Conservation (phyloP, 768 basidiomycete species). For the Lactifluus piperatus region DNA sequence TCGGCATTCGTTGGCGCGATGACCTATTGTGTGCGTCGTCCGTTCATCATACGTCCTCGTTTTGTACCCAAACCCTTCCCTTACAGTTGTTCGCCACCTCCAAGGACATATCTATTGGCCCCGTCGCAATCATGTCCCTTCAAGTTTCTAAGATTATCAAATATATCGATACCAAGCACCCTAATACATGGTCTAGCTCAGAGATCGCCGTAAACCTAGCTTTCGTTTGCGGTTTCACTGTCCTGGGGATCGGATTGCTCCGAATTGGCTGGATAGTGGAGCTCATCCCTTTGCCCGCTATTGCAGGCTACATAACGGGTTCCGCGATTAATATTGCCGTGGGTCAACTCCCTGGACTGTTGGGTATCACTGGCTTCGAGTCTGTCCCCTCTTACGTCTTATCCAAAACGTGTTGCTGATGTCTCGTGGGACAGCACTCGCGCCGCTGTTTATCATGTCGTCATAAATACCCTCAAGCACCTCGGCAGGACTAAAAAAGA, state of each 20-base stretch:
- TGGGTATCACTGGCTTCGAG: constrained; percentile 85
- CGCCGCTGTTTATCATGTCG: constrained; percentile 73
- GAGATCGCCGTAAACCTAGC: constrained; percentile 81
- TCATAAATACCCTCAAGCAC: constrained; percentile 89
- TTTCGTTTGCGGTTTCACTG: constrained; percentile 85
- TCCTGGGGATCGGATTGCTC: constrained; percentile 80
- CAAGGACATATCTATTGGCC: constrained; percentile 99
- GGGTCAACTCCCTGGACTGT: constrained; percentile 81
- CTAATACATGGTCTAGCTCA: constrained; percentile 51
- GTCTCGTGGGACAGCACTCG: constrained; percentile 51
- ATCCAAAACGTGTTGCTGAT: background rate
- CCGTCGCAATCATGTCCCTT: constrained; percentile 97
- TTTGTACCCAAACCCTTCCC: background rate
- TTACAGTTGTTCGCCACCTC: constrained; percentile 87
- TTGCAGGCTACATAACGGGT: constrained; percentile 93
- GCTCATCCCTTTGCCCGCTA: constrained; percentile 81
- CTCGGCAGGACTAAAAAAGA: constrained; percentile 63
- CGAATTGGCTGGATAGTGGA: constrained; percentile 93
- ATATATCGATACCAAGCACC: constrained; percentile 45
- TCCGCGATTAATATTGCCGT: constrained; percentile 89
- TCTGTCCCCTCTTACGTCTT: constrained; percentile 30
- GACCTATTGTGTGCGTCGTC: constrained; percentile 64
- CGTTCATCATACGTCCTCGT: background rate
- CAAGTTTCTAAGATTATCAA: constrained; percentile 76
- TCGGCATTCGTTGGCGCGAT: constrained; percentile 87